Conservation (phyloP, 2,329 filamentous ascomycete genomes). For the Leptographium procerum region DNA sequence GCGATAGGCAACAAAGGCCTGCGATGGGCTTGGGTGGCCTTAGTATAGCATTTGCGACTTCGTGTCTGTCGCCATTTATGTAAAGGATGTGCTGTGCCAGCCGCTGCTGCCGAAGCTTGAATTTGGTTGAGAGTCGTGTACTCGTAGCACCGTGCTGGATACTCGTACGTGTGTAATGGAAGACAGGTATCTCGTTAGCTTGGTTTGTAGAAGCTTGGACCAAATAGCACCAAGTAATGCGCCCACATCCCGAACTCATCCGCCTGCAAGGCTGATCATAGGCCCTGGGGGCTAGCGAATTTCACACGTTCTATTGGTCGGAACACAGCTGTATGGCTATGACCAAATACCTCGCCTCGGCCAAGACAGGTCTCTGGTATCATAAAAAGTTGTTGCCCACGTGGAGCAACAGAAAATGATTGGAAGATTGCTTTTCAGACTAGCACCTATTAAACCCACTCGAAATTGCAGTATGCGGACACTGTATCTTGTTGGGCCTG, state of each 20-base stretch:
- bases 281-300: not conserved
- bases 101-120: not conserved
- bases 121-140: not conserved
- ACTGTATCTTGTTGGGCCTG: not conserved
- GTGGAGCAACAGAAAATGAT: not conserved
- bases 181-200: too few relatives aligned
- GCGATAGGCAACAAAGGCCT: not conserved
- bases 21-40: not conserved
- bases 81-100: not conserved
- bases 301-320: not conserved
- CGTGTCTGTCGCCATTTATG: not conserved
- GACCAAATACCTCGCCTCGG: not conserved
- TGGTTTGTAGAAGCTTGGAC: too few relatives aligned
- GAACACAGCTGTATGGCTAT: not conserved
- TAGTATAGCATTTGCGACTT: not conserved
- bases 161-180: too few relatives aligned
- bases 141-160: not conserved
- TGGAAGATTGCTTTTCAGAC: not conserved
- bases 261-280: slow-evolving; percentile 1
- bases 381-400: not conserved
- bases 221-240: too few relatives aligned
- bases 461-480: not conserved
- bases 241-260: too few relatives aligned
- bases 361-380: not conserved
- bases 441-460: not conserved